A percentile compares a stretch with the other conserved stretches of the same genome.
phyloP scores from a whole-genome alignment of 768 basidiomycete species.

The Rhodotorula paludigena region DNA sequence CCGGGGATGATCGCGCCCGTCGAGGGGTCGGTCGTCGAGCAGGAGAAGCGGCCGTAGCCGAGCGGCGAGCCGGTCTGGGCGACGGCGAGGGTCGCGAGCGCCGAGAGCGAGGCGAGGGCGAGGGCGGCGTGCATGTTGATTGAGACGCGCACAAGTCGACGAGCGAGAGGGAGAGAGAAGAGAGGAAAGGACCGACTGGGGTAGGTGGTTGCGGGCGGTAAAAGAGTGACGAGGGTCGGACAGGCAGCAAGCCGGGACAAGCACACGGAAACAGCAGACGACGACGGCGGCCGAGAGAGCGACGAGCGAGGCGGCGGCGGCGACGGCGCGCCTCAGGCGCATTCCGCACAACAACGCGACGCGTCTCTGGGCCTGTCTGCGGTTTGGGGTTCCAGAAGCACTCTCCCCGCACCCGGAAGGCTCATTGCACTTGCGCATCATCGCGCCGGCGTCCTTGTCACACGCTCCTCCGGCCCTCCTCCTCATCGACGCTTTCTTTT shows the following conservation, averaged over 20 bases:
- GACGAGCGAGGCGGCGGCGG: neutral
- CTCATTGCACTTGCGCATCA: too few species aligned
- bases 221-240: neutral
- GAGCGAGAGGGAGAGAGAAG: neutral
- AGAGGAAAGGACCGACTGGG: neutral
- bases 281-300: too few species aligned
- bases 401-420: too few species aligned
- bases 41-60: constrained; percentile 24
- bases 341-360: too few species aligned
- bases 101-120: constrained; percentile 8
- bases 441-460: too few species aligned
- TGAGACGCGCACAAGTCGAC: neutral
- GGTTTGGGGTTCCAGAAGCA: too few species aligned
- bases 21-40: constrained; percentile 7
- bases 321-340: neutral
- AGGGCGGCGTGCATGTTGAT: constrained; percentile 5
- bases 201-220: neutral
- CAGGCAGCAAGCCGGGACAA: neutral
- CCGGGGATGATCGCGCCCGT: constrained; percentile 14
- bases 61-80: neutral
- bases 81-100: constrained; percentile 6
- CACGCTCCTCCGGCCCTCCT: too few species aligned
- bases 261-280: neutral
- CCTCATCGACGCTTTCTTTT: too few species aligned
- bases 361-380: too few species aligned